Evolutionary conservation across 23 red algal genomes (phyloP), one percentile per base, ranked within the genome.

Genomic region (Agarophyton chilense): DNA sequence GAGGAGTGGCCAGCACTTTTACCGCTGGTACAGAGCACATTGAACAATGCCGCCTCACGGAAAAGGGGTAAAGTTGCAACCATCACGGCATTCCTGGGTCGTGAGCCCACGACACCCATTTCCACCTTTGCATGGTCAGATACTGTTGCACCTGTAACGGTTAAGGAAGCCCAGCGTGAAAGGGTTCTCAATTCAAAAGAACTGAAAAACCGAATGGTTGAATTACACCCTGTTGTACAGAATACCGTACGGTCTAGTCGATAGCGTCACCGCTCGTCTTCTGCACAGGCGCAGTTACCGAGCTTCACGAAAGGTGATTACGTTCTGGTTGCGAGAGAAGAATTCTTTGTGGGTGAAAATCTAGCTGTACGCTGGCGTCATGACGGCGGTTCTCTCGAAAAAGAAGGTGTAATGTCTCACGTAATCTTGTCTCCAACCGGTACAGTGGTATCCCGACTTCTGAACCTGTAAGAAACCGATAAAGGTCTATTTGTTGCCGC

Each of bases 31-130:
- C 9, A 41, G 8, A 49, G 6, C 8, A 62, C 36, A 12, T 61
- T 87, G 25, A 87, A 87, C 64, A 87, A 74, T 58, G 10, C 83
- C 28, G 35, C 67, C 5, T 75, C 67, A 10, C 64, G 8, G 38
- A 11, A 9, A n/a, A 62, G 44, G 9, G 83, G 83, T 5, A 87
- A 87, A 54, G 46, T 72, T 58, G 10, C 11, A 10, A 62, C 62
- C 16, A 52, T 55, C 28, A 87, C 51, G 64, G 65, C 67, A 4
- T 87, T 87, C 31, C 72, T 57, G 14, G 83, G 63, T 13, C 61
- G 36, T 21, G 63, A 87, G 32, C 8, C 44, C 7, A 47, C 44
- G 12, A 6, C 44, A 47, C 44, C 44, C 6, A 47, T 47, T 12
- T 9, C 6, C 7, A 47, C 44, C 44, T 47, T 47, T n/a, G n/a